A percentile compares a stretch with the other conserved stretches of the same genome.
Evolutionary conservation across 306 rosid genomes (phyloP).

Genomic region (Corylus avellana): DNA sequence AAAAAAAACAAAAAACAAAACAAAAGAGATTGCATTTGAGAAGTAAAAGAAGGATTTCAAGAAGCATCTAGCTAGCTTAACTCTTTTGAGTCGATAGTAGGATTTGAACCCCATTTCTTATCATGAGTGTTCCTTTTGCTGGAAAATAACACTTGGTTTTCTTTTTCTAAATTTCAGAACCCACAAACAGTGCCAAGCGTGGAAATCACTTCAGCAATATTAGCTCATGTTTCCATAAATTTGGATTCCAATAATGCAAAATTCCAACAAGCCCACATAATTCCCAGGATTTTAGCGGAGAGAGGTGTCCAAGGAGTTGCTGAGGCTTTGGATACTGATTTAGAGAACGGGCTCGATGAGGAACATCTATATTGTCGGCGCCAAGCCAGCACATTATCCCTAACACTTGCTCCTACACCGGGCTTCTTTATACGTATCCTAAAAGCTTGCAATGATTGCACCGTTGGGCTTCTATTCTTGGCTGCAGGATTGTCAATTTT

Average conservation of each 20-base stretch:
- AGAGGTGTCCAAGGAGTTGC: slow-evolving; percentile 24
- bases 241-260: neutral
- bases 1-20: no score
- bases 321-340: slow-evolving; percentile 9
- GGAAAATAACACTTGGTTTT: no score
- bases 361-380: neutral
- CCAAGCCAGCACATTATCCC: no score
- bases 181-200: no score
- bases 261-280: slow-evolving; percentile 1
- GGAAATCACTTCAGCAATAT: neutral
- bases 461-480: slow-evolving; percentile 11
- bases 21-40: no score
- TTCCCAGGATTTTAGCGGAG: neutral
- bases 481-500: neutral
- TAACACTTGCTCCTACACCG: neutral
- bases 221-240: neutral
- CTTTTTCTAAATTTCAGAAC: no score
- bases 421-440: slow-evolving; percentile 7
- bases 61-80: no score
- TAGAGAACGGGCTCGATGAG: slow-evolving; percentile 6
- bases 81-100: no score
- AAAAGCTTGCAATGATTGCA: neutral
- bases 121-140: no score
- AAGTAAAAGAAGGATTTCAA: no score
- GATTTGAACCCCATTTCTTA: no score